Evolutionary conservation across 768 basidiomycete genomes (phyloP), one percentile per base, ranked within the genome.

Genomic region (Macrolepiota albuminosa): DNA sequence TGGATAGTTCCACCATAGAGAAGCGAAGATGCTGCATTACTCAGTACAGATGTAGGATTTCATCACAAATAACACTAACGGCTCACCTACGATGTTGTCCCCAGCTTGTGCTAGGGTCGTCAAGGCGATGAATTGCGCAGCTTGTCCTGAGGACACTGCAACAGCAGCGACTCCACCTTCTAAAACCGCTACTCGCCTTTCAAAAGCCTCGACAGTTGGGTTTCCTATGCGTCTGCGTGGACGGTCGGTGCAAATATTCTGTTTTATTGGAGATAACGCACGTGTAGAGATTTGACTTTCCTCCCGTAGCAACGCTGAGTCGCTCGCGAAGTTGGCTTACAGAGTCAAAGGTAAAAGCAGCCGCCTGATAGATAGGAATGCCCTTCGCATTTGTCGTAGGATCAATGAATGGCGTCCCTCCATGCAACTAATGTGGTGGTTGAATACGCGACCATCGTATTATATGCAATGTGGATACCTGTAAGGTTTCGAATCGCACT

Each of bases 151-250:
- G 0, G 85, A 68, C 3, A 78, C 70, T 0, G 85, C 83, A 0
- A 88, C 74, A 0, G 87, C 87, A 0, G 84, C 84, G 0, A 69
- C 75, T 0, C 86, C 87, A 1, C 85, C 84, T 64, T 88, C 87
- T 7, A 89, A 75, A 0, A 84, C 83, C 0, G 87, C 81, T 0
- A 88, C 81, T 2, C 87, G 77, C 64, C 80, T 81, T 70, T 88
- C 87, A 55, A 88, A 86, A 1, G 87, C 80, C 34, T 86, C 84
- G 21, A 64, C 63, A 14, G 63, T 64, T 1, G 61, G 63, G 16
- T 64, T 64, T n/a, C 61, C 63, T 26, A 64, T 54, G 26, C 63
- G 63, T 11, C 63, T 64, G 29, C 37, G 29, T 29, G 10, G 6
- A 37, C 3, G 16, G 47, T 11, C 10, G 39, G 54, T n/a, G 7